These are phyloP conservation scores for Starmerella potacharoeniae DNA, from an alignment of 805 yeast genomes.

Conservation along the genomic window DNA sequence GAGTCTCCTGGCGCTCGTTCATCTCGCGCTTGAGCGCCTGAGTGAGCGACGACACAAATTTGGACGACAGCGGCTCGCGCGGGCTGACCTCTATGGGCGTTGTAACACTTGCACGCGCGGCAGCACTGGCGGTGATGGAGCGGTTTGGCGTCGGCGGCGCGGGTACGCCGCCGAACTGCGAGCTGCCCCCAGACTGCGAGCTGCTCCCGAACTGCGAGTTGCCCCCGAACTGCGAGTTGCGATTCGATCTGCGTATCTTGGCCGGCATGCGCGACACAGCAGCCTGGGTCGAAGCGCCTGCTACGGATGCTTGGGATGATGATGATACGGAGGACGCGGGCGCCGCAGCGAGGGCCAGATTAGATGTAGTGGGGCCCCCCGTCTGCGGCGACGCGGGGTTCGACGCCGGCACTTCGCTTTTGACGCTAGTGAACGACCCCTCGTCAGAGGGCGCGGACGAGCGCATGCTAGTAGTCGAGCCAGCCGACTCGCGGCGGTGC, in stretches of 20 bases:
- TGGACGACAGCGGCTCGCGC: conserved; percentile 16
- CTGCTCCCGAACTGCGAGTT: background rate
- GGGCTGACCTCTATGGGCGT: conserved; percentile 16
- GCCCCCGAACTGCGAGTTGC: background rate
- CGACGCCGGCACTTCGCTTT: background rate
- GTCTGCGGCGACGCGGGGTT: background rate
- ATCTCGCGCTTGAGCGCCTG: conserved; percentile 13
- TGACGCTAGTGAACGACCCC: background rate
- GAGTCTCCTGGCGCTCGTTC: conserved; percentile 5
- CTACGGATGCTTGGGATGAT: background rate
- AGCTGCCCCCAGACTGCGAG: background rate
- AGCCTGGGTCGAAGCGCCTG: background rate
- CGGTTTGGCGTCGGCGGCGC: background rate
- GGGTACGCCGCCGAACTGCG: conserved; percentile 8
- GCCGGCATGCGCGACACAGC: background rate
- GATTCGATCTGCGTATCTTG: background rate
- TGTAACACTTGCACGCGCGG: conserved; percentile 19
- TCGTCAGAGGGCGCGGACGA: background rate
- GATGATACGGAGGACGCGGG: background rate
- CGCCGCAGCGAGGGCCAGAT: background rate
- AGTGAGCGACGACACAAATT: conserved; percentile 15
- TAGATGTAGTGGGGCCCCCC: background rate
- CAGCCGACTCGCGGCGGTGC: background rate
- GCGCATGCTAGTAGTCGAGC: background rate
- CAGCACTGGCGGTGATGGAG: conserved; percentile 14